Evolutionary conservation across 2,329 filamentous ascomycete genomes (phyloP).

Genomic region (Talaromyces piceae): DNA sequence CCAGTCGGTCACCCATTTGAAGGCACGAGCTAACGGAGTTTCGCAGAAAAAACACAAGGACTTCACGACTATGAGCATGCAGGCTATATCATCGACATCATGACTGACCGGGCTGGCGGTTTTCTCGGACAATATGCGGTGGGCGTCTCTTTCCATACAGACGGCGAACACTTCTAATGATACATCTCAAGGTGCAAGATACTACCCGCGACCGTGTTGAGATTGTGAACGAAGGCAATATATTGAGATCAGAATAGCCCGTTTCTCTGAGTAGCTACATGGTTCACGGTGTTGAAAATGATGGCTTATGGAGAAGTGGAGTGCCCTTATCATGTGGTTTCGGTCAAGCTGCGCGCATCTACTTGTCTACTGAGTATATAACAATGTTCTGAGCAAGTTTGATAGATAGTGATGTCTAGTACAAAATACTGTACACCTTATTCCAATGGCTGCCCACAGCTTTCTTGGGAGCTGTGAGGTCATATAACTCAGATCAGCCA

Average conservation of each 20-base stretch:
- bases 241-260: neutral
- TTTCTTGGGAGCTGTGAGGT: neutral
- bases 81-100: neutral
- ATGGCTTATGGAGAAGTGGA: too few species aligned
- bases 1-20: neutral
- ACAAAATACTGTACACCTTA: too few species aligned
- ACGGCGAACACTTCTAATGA: neutral
- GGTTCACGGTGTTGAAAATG: neutral
- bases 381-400: too few species aligned
- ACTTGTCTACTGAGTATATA: too few species aligned
- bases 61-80: neutral
- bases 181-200: neutral
- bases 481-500: neutral
- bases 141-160: neutral
- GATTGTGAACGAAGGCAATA: neutral
- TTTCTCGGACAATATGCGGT: neutral
- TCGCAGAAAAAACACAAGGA: neutral
- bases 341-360: too few species aligned
- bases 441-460: too few species aligned
- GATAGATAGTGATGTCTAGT: too few species aligned
- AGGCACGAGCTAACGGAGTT: neutral
- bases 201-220: neutral
- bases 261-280: neutral
- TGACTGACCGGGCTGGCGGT: neutral
- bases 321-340: too few species aligned